These are phyloP conservation scores for Moesziomyces antarcticus DNA, from an alignment of 1,284 basidiomycete genomes.

Conservation along the genomic window DNA sequence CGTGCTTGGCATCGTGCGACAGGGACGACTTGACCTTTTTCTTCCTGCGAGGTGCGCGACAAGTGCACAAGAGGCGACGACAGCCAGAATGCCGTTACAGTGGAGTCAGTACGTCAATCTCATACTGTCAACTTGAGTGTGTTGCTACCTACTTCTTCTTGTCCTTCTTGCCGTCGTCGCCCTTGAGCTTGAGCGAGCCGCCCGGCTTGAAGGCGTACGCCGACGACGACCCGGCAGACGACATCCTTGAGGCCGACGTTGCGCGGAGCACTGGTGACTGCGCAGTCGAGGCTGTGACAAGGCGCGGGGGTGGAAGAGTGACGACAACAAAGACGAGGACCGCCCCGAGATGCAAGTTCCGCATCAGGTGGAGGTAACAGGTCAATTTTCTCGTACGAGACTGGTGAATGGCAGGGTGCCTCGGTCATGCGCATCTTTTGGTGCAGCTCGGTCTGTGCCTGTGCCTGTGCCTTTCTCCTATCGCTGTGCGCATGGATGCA, in stretches of 20 bases:
- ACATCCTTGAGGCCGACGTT: neutral
- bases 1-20: constrained; percentile 19
- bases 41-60: constrained; percentile 31
- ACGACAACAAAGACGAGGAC: neutral
- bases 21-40: constrained; percentile 54
- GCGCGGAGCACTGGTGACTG: too few species aligned
- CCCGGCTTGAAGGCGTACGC: constrained; percentile 61
- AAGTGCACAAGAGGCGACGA: neutral
- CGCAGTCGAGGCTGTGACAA: too few species aligned
- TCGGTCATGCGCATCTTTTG: too few species aligned
- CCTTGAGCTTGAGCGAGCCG: constrained; percentile 65
- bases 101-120: too few species aligned
- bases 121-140: too few species aligned
- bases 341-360: neutral
- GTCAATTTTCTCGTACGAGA: neutral
- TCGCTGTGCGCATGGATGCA: neutral
- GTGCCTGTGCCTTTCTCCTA: neutral
- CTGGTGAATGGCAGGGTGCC: neutral
- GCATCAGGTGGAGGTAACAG: neutral
- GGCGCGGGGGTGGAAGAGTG: neutral
- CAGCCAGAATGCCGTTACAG: neutral
- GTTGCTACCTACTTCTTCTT: constrained; percentile 36
- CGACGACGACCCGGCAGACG: constrained; percentile 41
- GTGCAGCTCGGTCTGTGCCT: neutral
- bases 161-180: constrained; percentile 45